A percentile compares a stretch with the other conserved stretches of the same genome.
phyloP scores from a whole-genome alignment of 129 eudicot genomes.

The Artemisia annua region DNA sequence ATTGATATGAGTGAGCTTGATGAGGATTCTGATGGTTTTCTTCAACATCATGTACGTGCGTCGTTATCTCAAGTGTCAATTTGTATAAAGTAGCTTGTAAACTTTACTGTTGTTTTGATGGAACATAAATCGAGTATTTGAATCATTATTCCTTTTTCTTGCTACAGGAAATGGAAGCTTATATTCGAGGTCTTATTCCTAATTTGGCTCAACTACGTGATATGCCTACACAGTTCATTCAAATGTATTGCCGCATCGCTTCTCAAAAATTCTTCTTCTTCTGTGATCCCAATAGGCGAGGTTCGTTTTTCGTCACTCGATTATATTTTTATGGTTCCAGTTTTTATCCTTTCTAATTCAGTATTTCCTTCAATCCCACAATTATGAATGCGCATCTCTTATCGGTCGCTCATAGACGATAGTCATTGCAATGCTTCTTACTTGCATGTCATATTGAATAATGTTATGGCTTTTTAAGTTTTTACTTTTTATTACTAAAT shows the following conservation, averaged over 20 bases:
- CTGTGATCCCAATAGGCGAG: conserved; percentile 97
- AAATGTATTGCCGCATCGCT: conserved; percentile 89
- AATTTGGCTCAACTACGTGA: conserved; percentile 94
- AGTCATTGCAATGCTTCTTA: background rate
- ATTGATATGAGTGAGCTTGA: conserved; percentile 99
- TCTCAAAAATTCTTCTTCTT: conserved; percentile 97
- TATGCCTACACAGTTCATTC: conserved; percentile 74
- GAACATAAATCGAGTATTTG: no score
- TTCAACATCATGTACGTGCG: conserved; percentile 77
- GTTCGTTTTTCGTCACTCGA: conserved; percentile 35
- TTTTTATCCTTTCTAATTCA: conserved; percentile 7
- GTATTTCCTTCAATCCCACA: background rate
- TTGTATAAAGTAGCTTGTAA: conserved; percentile 18
- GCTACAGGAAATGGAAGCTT: conserved; percentile 91
- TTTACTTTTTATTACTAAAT: conserved; percentile 1
- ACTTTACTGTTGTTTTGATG: no score
- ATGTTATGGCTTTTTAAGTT: conserved; percentile 5
- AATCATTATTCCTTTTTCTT: background rate
- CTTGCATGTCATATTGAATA: conserved; percentile 7
- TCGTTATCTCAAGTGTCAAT: conserved; percentile 1
- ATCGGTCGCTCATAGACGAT: background rate
- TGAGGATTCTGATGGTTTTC: conserved; percentile 98
- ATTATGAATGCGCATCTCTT: background rate
- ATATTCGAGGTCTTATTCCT: conserved; percentile 93
- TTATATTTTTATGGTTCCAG: background rate